Base-by-base conservation (phyloP, 2,329 filamentous ascomycete species). In the Blastomyces emzantsi region DNA sequence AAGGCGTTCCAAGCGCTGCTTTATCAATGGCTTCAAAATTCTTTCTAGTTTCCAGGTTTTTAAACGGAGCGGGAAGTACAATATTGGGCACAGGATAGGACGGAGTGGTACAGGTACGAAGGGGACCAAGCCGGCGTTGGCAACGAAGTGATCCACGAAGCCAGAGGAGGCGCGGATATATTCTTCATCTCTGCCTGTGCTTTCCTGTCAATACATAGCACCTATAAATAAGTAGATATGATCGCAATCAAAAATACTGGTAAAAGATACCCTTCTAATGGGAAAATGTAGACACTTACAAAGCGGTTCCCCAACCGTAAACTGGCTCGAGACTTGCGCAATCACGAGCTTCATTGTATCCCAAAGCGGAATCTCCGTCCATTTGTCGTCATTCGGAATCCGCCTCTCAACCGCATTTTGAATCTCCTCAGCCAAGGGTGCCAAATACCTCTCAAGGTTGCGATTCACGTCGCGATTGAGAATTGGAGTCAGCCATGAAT, bases 91-190 rank as follows among this genome's bases (percentile, higher is more conserved):
- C 6, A 74, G 59, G 30, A 76, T 58, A 15, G 73, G 74, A 6
- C 71, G 72, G 2, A 80, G 61, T 0, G 72, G 61, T 0, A 66
- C 62, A 0, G 76, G 77, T 1, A 72, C 61, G 0, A 70, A 70
- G 1, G 73, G 71, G 3, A 73, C 68, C 1, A 73, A 52, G 9
- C 74, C 75, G 0, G 73, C 76, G 39, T 70, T 74, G 36, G 72
- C 62, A 7, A 78, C 66, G 33, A 75, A 71, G 6, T 69, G 67
- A 11, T 76, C 68, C 30, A 74, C 70, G 28, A 75, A 72, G 11
- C 70, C 67, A 22, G 72, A 67, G 0, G 69, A 67, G 7, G 68
- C 68, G 0, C 69, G 58, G 1, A 78, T 63, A 54, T 78, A 79
- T 2, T 72, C 71, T 59, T 74, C 69, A 61, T 80, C 67, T 0